These are phyloP conservation scores for Botrytis byssoidea DNA, from an alignment of 2,329 filamentous ascomycete genomes.

Conservation along the genomic window DNA sequence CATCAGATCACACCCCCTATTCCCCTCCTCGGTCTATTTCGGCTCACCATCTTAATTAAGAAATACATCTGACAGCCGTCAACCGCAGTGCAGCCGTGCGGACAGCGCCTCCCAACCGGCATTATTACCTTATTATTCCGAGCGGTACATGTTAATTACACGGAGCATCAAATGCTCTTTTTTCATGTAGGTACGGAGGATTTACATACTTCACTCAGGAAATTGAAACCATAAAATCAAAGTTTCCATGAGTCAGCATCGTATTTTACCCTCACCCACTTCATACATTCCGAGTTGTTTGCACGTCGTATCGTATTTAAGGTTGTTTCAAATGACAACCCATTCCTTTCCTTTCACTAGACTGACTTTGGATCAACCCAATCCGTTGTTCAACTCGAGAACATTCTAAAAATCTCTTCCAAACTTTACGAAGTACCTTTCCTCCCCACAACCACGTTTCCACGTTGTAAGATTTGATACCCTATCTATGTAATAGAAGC, in stretches of 20 bases:
- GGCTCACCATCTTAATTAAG: slow-evolving; percentile 4
- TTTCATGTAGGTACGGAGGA: neutral
- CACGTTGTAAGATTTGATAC: neutral
- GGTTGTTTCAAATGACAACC: neutral
- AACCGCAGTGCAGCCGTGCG: slow-evolving; percentile 13
- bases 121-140: slow-evolving; percentile 13
- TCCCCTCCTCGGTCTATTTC: slow-evolving; percentile 7
- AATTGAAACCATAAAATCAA: neutral
- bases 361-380: neutral
- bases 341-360: neutral
- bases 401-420: neutral
- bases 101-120: slow-evolving; percentile 4
- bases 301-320: neutral
- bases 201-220: neutral
- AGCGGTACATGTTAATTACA: neutral
- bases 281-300: neutral
- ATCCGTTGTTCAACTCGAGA: neutral
- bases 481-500: neutral
- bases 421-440: neutral
- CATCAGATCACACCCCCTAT: slow-evolving; percentile 15
- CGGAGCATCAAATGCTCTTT: slow-evolving; percentile 15
- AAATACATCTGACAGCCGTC: slow-evolving; percentile 14
- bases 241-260: neutral
- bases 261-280: neutral
- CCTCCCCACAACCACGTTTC: neutral